phyloP scores from a whole-genome alignment of 2,329 filamentous ascomycete species.

The Endothia cerciana region DNA sequence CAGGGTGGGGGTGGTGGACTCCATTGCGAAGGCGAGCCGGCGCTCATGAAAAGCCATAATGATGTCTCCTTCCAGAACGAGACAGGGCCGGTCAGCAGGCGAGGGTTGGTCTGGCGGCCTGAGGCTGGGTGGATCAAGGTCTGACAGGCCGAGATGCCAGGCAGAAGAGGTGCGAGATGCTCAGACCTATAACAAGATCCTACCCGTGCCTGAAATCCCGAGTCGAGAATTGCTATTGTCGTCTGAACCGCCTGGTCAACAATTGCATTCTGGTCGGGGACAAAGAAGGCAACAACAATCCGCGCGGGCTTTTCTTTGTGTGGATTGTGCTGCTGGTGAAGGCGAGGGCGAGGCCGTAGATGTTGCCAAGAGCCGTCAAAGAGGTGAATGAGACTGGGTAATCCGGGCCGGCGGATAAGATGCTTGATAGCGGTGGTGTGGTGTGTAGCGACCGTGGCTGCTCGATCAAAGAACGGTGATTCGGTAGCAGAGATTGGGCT shows the following conservation, averaged over 20 bases:
- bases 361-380: neutral
- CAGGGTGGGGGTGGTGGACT: constrained; percentile 23
- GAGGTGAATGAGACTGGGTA: constrained; percentile 19
- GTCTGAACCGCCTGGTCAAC: constrained; percentile 9
- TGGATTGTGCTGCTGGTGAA: constrained; percentile 9
- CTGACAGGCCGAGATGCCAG: constrained; percentile 1
- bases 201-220: constrained; percentile 13
- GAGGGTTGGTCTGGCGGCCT: neutral
- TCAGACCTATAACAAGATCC: constrained; percentile 17
- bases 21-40: constrained; percentile 35
- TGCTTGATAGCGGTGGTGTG: constrained; percentile 14
- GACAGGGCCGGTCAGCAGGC: neutral
- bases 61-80: constrained; percentile 5
- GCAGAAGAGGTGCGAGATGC: neutral
- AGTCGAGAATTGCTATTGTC: constrained; percentile 27
- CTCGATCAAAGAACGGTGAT: constrained; percentile 15
- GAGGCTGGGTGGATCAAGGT: neutral
- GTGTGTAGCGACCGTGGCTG: constrained; percentile 23
- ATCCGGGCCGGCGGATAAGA: constrained; percentile 28
- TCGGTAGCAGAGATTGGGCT: constrained; percentile 9
- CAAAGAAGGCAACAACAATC: constrained; percentile 13
- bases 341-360: constrained; percentile 11
- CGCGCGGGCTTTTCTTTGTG: constrained; percentile 19
- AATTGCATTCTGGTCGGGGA: constrained; percentile 26
- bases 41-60: constrained; percentile 42